Percentiles rank a stretch among this genome's conserved stretches.
phyloP scores from a whole-genome alignment of 306 rosid genomes.

The Lupinus albus region DNA sequence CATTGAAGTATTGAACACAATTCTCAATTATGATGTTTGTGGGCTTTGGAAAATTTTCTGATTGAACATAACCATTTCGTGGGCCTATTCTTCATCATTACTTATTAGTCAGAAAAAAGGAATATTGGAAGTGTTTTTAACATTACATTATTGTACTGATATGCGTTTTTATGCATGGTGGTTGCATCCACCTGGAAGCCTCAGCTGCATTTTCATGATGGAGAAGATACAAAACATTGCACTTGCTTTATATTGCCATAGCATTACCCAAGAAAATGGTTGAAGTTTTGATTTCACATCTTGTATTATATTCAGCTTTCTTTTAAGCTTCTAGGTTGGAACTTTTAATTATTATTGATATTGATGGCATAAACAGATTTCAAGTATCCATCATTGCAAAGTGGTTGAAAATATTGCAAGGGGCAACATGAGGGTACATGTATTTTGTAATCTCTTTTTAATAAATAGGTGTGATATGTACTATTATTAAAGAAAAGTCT shows the following conservation, averaged over 20 bases:
- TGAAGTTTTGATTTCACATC: conserved; percentile 34
- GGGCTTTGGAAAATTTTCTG: conserved; percentile 32
- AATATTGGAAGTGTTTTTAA: too few relatives aligned
- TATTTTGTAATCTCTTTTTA: background rate
- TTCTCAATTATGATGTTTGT: conserved; percentile 27
- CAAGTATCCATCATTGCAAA: conserved; percentile 63
- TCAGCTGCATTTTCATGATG: conserved; percentile 42
- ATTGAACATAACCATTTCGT: conserved; percentile 27
- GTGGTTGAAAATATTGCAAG: conserved; percentile 49
- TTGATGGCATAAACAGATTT: conserved; percentile 53
- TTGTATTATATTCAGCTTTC: conserved; percentile 33
- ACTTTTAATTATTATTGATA: conserved; percentile 46
- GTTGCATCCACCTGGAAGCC: conserved; percentile 50
- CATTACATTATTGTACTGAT: conserved; percentile 18
- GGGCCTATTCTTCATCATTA: conserved; percentile 40
- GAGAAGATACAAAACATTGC: conserved; percentile 32
- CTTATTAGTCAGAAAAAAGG: conserved; percentile 22
- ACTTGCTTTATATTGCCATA: conserved; percentile 33
- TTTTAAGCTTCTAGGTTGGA: conserved; percentile 31
- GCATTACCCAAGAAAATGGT: conserved; percentile 38
- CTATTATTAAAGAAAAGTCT: too few relatives aligned
- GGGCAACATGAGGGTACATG: conserved; percentile 44
- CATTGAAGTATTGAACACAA: conserved; percentile 40
- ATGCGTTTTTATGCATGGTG: conserved; percentile 23
- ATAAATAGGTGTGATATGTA: too few relatives aligned